These are phyloP conservation scores for Pseudocercospora fuligena DNA, from an alignment of 2,329 filamentous ascomycete genomes.

Conservation along the genomic window DNA sequence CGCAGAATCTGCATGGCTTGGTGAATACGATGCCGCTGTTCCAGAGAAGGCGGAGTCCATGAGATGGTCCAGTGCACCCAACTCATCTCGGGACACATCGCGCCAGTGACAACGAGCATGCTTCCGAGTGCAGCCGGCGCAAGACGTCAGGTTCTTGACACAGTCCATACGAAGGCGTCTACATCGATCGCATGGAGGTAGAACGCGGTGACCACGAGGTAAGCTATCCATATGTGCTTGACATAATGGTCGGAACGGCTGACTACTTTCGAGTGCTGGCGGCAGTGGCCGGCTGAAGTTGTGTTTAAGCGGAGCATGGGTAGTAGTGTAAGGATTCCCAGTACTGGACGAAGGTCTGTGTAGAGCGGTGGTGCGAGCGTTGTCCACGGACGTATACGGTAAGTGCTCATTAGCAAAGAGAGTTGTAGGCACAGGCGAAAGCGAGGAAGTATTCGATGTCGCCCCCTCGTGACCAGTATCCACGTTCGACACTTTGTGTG, in stretches of 20 bases:
- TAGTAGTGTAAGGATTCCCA: constrained; percentile 23
- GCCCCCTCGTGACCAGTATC: constrained; percentile 23
- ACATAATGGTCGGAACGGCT: constrained; percentile 44
- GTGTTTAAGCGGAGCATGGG: constrained; percentile 37
- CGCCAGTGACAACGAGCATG: constrained; percentile 89
- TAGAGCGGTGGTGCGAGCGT: constrained; percentile 13
- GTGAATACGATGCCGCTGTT: constrained; percentile 2
- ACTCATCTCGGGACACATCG: constrained; percentile 75
- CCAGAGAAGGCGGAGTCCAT: constrained; percentile 32
- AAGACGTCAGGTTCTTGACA: constrained; percentile 83
- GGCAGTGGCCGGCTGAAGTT: constrained; percentile 46
- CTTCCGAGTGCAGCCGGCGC: constrained; percentile 85
- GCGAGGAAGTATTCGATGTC: constrained; percentile 36
- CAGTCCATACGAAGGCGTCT: constrained; percentile 79
- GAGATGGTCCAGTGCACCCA: constrained; percentile 40
- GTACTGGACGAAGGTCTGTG: constrained; percentile 37
- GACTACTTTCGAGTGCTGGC: constrained; percentile 41
- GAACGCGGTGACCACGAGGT: constrained; percentile 72
- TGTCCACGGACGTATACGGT: constrained; percentile 29
- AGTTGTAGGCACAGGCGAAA: constrained; percentile 38
- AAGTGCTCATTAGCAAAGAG: constrained; percentile 31
- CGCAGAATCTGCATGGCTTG: constrained; percentile 8
- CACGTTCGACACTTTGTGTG: constrained; percentile 6
- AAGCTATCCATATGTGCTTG: constrained; percentile 73
- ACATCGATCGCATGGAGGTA: constrained; percentile 85